Percentiles rank a stretch among this genome's conserved stretches.
Conservation (phyloP, 805 yeast species). For the Candida xiaguanensis region DNA sequence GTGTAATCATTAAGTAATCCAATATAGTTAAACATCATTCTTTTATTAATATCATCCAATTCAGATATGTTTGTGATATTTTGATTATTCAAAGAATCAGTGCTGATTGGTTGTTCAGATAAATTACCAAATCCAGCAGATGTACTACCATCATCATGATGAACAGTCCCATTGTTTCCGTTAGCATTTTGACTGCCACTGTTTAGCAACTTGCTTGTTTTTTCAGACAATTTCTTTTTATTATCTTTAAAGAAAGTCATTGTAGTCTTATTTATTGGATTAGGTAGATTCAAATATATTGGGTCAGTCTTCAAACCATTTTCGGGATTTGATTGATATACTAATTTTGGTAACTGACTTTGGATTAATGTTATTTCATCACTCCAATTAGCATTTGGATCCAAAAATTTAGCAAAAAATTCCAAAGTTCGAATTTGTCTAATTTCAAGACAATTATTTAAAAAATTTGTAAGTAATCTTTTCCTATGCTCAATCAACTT, state of each 20-base stretch:
- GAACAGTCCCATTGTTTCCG: background rate
- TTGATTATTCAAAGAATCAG: background rate
- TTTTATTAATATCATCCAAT: constrained; percentile 55
- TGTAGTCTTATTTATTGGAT: constrained; percentile 25
- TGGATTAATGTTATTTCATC: constrained; percentile 50
- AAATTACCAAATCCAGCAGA: background rate
- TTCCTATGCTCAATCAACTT: constrained; percentile 51
- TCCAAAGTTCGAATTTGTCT: constrained; percentile 53
- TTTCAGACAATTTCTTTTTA: constrained; percentile 22
- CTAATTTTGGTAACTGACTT: constrained; percentile 38
- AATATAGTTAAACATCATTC: constrained; percentile 50
- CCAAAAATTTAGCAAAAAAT: constrained; percentile 73
- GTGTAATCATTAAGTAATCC: constrained; percentile 64
- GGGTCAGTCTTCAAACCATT: constrained; percentile 37
- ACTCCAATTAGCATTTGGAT: constrained; percentile 80
- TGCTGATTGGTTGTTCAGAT: background rate
- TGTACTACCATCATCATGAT: background rate
- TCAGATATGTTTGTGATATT: constrained; percentile 31
- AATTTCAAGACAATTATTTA: constrained; percentile 68
- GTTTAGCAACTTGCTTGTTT: constrained; percentile 18
- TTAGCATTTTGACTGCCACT: background rate
- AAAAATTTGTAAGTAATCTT: constrained; percentile 69
- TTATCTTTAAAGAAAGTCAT: constrained; percentile 32
- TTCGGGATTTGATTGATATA: constrained; percentile 42
- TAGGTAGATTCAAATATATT: constrained; percentile 31